These are phyloP conservation scores for Penicillium samsonianum DNA, from an alignment of 495 filamentous ascomycete genomes.

Conservation along the genomic window DNA sequence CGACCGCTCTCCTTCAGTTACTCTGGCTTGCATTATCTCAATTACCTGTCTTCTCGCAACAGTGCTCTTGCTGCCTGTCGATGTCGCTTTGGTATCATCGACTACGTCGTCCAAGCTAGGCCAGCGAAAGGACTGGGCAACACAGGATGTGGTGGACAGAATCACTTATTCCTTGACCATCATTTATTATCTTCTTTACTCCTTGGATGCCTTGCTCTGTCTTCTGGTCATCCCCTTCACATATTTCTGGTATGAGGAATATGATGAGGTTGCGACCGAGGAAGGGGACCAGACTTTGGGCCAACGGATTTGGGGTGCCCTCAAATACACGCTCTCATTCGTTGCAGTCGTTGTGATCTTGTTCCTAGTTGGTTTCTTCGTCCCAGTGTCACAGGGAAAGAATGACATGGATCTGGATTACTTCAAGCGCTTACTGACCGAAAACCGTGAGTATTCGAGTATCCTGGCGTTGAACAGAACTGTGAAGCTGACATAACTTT, in stretches of 20 bases:
- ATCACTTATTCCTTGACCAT: constrained; percentile 80
- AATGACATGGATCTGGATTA: constrained; percentile 77
- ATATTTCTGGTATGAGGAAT: constrained; percentile 98
- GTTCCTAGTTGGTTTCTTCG: constrained; percentile 91
- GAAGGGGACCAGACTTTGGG: constrained; percentile 70
- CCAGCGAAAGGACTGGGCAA: constrained; percentile 92
- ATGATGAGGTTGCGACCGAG: constrained; percentile 80
- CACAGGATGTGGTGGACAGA: constrained; percentile 68
- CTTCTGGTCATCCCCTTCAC: constrained; percentile 89
- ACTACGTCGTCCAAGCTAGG: constrained; percentile 76
- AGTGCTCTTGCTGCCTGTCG: constrained; percentile 87
- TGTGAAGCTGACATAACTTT: constrained; percentile 9
- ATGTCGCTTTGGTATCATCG: constrained; percentile 90
- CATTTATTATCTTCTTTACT: constrained; percentile 92
- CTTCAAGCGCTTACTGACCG: constrained; percentile 78
- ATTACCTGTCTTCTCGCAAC: constrained; percentile 87
- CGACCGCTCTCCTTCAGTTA: constrained; percentile 80
- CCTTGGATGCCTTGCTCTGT: constrained; percentile 87
- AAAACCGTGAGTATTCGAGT: constrained; percentile 65
- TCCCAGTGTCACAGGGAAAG: constrained; percentile 68
- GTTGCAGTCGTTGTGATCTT: constrained; percentile 75
- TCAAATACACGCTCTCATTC: constrained; percentile 90
- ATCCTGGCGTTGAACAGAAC: neutral
- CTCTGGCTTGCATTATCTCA: constrained; percentile 79
- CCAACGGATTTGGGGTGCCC: constrained; percentile 72